phyloP scores from a whole-genome alignment of 805 yeast species.

The Ogataea ramenticola region DNA sequence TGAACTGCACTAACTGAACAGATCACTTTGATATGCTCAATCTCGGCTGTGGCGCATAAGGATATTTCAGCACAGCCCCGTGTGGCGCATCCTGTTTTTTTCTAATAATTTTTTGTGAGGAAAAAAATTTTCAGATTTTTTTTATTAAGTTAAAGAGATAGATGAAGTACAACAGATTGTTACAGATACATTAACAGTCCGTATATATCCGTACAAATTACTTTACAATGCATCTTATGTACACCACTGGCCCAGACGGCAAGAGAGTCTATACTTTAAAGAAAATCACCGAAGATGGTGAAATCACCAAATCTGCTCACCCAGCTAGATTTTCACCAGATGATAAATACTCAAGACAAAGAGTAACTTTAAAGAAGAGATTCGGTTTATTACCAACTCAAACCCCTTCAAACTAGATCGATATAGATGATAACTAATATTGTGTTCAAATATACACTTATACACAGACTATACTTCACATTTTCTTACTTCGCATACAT shows the following conservation, averaged over 20 bases:
- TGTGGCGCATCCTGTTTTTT: slow-evolving; percentile 1
- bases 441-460: too few relatives aligned
- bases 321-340: slow-evolving; percentile 99
- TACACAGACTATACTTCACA: too few relatives aligned
- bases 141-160: too few relatives aligned
- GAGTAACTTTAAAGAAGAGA: slow-evolving; percentile 97
- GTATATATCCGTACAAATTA: not conserved
- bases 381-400: slow-evolving; percentile 83
- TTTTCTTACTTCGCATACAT: too few relatives aligned
- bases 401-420: slow-evolving; percentile 12
- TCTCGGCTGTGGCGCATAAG: too few relatives aligned
- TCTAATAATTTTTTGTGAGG: not conserved
- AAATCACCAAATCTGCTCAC: slow-evolving; percentile 97
- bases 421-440: not conserved
- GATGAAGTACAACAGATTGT: too few relatives aligned
- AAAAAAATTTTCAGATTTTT: not conserved
- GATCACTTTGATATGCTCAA: too few relatives aligned
- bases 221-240: slow-evolving; percentile 89
- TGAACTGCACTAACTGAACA: too few relatives aligned
- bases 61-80: too few relatives aligned
- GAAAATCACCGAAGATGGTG: slow-evolving; percentile 77
- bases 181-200: too few relatives aligned
- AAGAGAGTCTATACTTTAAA: slow-evolving; percentile 91
- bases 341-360: slow-evolving; percentile 97
- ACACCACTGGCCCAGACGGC: slow-evolving; percentile 90